phyloP scores from a whole-genome alignment of 139 green algal species.

The Coelastrella sp. region DNA sequence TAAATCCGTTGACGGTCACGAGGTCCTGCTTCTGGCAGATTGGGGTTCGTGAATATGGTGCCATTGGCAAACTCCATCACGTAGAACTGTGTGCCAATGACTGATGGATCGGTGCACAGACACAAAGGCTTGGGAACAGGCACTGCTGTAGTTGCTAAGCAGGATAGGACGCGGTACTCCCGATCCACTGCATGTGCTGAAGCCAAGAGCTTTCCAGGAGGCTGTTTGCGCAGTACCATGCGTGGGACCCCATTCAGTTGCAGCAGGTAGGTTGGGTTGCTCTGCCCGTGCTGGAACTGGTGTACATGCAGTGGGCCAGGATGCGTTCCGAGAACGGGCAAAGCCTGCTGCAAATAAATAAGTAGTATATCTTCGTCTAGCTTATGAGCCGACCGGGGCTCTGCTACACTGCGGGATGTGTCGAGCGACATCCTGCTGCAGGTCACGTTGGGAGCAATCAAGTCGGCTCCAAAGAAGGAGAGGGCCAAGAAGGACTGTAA shows the following conservation, averaged over 20 bases:
- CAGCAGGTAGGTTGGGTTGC: constrained; percentile 97
- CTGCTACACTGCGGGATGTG: constrained; percentile 11
- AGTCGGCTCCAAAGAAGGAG: too few species aligned
- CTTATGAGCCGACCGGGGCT: constrained; percentile 28
- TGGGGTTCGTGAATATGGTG: constrained; percentile 81
- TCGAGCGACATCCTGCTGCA: background rate
- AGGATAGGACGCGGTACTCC: constrained; percentile 81
- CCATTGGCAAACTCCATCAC: constrained; percentile 86
- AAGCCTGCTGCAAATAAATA: background rate
- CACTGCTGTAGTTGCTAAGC: constrained; percentile 71
- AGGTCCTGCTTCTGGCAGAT: constrained; percentile 64
- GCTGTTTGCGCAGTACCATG: constrained; percentile 97
- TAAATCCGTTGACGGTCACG: constrained; percentile 61
- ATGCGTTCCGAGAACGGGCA: background rate
- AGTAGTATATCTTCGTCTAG: constrained; percentile 34
- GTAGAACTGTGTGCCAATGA: constrained; percentile 97
- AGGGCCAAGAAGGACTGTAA: too few species aligned
- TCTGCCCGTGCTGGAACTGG: constrained; percentile 66
- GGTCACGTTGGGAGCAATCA: background rate
- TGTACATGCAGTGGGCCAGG: constrained; percentile 5
- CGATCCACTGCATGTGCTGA: constrained; percentile 96
- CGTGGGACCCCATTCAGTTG: constrained; percentile 52
- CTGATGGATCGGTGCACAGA: constrained; percentile 80
- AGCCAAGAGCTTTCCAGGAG: constrained; percentile 87
- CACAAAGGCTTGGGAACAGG: constrained; percentile 84